A percentile compares a stretch with the other conserved stretches of the same genome.
Conservation (phyloP, 768 basidiomycete genomes). For the Galerina sulciceps region DNA sequence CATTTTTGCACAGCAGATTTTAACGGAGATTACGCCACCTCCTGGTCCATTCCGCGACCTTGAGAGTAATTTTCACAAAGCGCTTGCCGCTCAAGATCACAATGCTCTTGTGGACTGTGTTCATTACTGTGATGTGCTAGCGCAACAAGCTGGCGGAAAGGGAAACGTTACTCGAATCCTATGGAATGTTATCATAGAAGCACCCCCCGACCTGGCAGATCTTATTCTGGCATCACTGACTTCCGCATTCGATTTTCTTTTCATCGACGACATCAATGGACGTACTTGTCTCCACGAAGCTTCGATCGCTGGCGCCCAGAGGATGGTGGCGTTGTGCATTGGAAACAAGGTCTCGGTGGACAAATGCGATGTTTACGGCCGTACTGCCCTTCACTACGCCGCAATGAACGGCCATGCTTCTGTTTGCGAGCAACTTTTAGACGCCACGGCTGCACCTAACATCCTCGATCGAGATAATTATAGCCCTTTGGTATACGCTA, state of each 20-base stretch:
- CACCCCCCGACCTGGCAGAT: slow-evolving; percentile 72
- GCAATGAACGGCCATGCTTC: slow-evolving; percentile 87
- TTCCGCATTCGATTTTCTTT: slow-evolving; percentile 83
- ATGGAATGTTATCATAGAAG: slow-evolving; percentile 90
- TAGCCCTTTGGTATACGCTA: slow-evolving; percentile 93
- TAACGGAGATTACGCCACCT: slow-evolving; percentile 61
- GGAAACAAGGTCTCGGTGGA: slow-evolving; percentile 70
- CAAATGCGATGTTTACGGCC: slow-evolving; percentile 87
- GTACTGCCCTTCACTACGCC: slow-evolving; percentile 93
- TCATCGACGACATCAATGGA: slow-evolving; percentile 96
- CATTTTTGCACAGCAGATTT: slow-evolving; percentile 73
- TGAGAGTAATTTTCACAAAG: slow-evolving; percentile 84
- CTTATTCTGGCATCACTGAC: slow-evolving; percentile 71
- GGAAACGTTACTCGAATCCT: slow-evolving; percentile 87
- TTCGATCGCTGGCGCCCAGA: slow-evolving; percentile 79
- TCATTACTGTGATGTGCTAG: slow-evolving; percentile 68
- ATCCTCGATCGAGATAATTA: slow-evolving; percentile 91
- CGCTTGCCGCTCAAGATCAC: slow-evolving; percentile 65
- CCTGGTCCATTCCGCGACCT: slow-evolving; percentile 85
- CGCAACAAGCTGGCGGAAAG: slow-evolving; percentile 61
- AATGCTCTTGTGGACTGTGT: slow-evolving; percentile 71
- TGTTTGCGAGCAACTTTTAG: slow-evolving; percentile 78
- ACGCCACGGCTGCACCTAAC: slow-evolving; percentile 66
- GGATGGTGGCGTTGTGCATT: slow-evolving; percentile 83
- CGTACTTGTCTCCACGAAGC: slow-evolving; percentile 94